phyloP scores from a whole-genome alignment of 2,329 filamentous ascomycete species.

The Graphilbum fragrans region DNA sequence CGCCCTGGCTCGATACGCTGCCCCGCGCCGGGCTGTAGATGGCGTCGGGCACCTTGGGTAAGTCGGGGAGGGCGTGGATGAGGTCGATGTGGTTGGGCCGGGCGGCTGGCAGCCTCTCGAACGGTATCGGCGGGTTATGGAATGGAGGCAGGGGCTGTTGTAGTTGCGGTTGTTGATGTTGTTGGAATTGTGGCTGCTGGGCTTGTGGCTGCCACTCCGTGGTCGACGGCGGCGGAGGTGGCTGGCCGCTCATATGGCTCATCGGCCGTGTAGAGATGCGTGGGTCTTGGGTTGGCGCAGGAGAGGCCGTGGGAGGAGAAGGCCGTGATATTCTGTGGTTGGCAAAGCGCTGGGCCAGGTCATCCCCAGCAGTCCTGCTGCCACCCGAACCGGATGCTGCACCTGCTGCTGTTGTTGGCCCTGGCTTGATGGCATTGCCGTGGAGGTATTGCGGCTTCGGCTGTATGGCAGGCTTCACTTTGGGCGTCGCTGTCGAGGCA shows the following conservation, averaged over 20 bases:
- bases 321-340: constrained; percentile 32
- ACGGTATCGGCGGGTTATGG: constrained; percentile 3
- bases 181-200: constrained; percentile 22
- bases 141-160: neutral
- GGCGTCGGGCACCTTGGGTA: constrained; percentile 62
- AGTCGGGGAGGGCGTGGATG: constrained; percentile 27
- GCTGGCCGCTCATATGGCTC: constrained; percentile 24
- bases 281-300: constrained; percentile 34
- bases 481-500: neutral
- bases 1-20: constrained; percentile 51
- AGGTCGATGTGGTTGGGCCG: neutral
- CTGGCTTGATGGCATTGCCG: constrained; percentile 41
- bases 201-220: neutral
- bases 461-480: constrained; percentile 35
- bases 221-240: neutral
- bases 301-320: neutral
- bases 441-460: constrained; percentile 58
- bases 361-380: constrained; percentile 25
- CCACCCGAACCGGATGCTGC: too few relatives aligned
- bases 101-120: constrained; percentile 1
- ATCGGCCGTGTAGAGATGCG: constrained; percentile 39
- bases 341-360: constrained; percentile 45
- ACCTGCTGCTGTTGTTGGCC: constrained; percentile 12
- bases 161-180: constrained; percentile 3
- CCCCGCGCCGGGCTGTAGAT: constrained; percentile 71